phyloP scores from a whole-genome alignment of 495 filamentous ascomycete species.

The Coniosporium apollinis region DNA sequence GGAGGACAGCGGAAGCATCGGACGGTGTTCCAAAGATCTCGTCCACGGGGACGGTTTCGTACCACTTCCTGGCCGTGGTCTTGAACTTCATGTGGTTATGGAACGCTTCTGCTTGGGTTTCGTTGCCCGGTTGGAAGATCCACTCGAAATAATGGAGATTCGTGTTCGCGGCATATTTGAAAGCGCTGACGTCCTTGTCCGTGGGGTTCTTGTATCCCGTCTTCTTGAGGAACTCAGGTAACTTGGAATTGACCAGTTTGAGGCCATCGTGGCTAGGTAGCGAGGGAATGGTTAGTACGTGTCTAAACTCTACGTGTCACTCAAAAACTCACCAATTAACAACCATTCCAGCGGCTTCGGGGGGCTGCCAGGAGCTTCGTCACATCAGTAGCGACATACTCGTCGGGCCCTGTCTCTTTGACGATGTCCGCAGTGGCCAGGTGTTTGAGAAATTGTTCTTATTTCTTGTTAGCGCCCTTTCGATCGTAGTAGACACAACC shows the following conservation, averaged over 20 bases:
- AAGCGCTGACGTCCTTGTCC: slow-evolving; percentile 4
- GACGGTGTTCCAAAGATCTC: slow-evolving; percentile 3
- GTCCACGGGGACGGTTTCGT: background rate
- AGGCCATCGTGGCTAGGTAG: too few relatives aligned
- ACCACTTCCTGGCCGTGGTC: slow-evolving; percentile 2
- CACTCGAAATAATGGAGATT: slow-evolving; percentile 5
- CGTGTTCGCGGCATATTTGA: background rate
- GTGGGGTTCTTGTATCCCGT: slow-evolving; percentile 1
- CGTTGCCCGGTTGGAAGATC: slow-evolving; percentile 1
- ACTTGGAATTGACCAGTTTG: too few relatives aligned
- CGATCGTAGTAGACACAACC: too few relatives aligned
- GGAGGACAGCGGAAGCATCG: slow-evolving; percentile 23
- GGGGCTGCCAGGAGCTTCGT: background rate
- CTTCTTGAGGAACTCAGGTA: slow-evolving; percentile 2
- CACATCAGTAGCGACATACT: background rate
- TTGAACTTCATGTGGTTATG: slow-evolving; percentile 7
- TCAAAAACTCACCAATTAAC: background rate
- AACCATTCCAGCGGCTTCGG: background rate
- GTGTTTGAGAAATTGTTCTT: background rate
- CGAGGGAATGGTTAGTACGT: too few relatives aligned
- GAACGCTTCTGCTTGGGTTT: slow-evolving; percentile 1
- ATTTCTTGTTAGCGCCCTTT: too few relatives aligned
- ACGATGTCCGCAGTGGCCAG: background rate
- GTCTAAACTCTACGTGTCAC: background rate
- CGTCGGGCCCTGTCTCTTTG: background rate